A percentile compares a stretch with the other conserved stretches of the same genome.
Conservation (phyloP, 495 filamentous ascomycete species). For the Podospora bellae-mahoneyi region DNA sequence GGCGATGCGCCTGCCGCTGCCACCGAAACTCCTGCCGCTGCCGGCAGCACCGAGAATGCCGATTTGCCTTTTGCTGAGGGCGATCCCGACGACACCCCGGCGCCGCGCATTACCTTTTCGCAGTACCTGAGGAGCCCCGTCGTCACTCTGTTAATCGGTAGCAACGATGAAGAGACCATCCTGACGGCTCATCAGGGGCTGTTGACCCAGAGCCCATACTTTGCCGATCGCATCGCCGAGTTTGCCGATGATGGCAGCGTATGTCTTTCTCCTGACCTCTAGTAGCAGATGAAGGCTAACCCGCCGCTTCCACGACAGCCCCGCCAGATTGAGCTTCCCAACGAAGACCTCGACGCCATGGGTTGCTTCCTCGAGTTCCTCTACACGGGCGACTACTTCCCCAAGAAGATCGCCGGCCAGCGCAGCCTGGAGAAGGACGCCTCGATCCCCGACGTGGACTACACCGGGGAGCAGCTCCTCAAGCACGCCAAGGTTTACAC, state of each 20-base stretch:
- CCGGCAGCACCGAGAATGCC: slow-evolving; percentile 15
- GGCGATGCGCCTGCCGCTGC: slow-evolving; percentile 26
- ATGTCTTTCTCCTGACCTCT: slow-evolving; percentile 19
- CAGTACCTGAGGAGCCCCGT: slow-evolving; percentile 76
- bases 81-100: slow-evolving; percentile 32
- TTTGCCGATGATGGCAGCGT: slow-evolving; percentile 54
- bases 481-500: slow-evolving; percentile 88
- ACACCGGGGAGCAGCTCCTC: slow-evolving; percentile 71
- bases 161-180: slow-evolving; percentile 54
- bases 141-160: slow-evolving; percentile 71
- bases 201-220: slow-evolving; percentile 68
- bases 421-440: slow-evolving; percentile 57
- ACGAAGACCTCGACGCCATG: slow-evolving; percentile 75
- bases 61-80: slow-evolving; percentile 45
- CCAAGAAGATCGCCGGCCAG: slow-evolving; percentile 56
- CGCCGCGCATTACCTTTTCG: slow-evolving; percentile 42
- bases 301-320: slow-evolving; percentile 35
- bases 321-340: slow-evolving; percentile 63
- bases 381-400: slow-evolving; percentile 89
- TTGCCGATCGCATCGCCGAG: slow-evolving; percentile 58
- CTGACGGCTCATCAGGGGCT: slow-evolving; percentile 79
- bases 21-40: slow-evolving; percentile 1
- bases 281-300: not conserved
- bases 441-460: slow-evolving; percentile 57
- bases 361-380: slow-evolving; percentile 88